phyloP scores from a whole-genome alignment of 1,284 basidiomycete species.

The Lentinula novae-zelandiae region DNA sequence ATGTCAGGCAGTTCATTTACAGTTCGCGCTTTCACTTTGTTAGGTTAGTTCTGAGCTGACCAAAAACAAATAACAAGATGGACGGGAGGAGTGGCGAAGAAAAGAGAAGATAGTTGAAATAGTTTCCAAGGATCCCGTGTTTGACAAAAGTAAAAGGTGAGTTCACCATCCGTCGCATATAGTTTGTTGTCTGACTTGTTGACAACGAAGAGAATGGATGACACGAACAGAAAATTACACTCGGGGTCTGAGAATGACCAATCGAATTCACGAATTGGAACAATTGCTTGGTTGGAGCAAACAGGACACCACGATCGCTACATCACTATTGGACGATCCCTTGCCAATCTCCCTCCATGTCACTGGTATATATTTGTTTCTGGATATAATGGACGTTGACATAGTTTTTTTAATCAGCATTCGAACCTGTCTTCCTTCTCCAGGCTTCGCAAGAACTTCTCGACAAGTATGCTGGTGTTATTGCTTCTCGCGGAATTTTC shows the following conservation, averaged over 20 bases:
- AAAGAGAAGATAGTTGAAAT: constrained; percentile 45
- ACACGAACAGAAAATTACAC: constrained; percentile 47
- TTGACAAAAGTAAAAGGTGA: constrained; percentile 61
- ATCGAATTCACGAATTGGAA: constrained; percentile 54
- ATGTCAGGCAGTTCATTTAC: constrained; percentile 44
- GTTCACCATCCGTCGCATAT: constrained; percentile 3
- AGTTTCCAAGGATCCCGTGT: constrained; percentile 54
- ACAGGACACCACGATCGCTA: constrained; percentile 41
- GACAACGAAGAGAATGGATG: constrained; percentile 42
- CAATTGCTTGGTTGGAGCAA: constrained; percentile 50
- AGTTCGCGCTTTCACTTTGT: constrained; percentile 30
- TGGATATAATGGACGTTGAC: neutral
- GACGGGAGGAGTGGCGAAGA: constrained; percentile 42
- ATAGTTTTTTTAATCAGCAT: constrained; percentile 37
- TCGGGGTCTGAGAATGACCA: constrained; percentile 46
- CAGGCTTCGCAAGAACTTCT: constrained; percentile 53
- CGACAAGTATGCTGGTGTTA: constrained; percentile 45
- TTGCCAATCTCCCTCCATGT: constrained; percentile 28
- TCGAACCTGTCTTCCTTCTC: constrained; percentile 61
- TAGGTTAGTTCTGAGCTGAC: neutral
- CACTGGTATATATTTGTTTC: neutral
- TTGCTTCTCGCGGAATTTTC: constrained; percentile 54
- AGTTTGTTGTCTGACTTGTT: neutral
- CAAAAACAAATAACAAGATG: constrained; percentile 32
- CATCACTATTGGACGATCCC: constrained; percentile 45